Evolutionary conservation across 2,329 filamentous ascomycete species (phyloP).

Genomic region (Aschersonia sp.): DNA sequence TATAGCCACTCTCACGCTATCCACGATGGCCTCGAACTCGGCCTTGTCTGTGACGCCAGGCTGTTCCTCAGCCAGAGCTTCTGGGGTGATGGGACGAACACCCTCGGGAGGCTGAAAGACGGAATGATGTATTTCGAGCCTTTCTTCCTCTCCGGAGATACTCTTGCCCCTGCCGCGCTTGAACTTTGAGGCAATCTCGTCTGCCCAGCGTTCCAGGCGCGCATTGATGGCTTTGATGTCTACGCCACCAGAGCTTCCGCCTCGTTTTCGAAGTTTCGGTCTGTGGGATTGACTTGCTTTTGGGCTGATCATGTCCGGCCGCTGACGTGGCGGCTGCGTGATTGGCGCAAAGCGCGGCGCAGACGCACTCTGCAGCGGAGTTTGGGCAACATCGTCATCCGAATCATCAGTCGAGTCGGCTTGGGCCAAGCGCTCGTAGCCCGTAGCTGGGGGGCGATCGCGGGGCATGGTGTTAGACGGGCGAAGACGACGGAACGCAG

Average conservation of each 20-base stretch:
- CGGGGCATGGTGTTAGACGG: constrained; percentile 39
- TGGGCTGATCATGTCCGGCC: constrained; percentile 44
- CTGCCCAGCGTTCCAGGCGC: constrained; percentile 86
- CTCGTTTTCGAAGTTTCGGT: constrained; percentile 29
- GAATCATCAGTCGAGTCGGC: constrained; percentile 64
- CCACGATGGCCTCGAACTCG: constrained; percentile 78
- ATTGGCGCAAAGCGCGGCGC: constrained; percentile 51
- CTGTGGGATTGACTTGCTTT: constrained; percentile 21
- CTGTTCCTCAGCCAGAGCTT: constrained; percentile 50
- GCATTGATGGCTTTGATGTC: constrained; percentile 98
- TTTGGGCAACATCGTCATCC: constrained; percentile 44
- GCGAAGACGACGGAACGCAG: background rate
- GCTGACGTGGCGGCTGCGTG: constrained; percentile 44
- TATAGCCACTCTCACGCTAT: constrained; percentile 82
- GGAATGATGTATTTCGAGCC: constrained; percentile 89
- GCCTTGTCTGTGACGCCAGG: constrained; percentile 57
- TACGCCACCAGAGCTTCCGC: constrained; percentile 68
- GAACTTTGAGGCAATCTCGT: constrained; percentile 95
- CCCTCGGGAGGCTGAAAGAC: constrained; percentile 92
- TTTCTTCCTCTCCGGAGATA: constrained; percentile 61
- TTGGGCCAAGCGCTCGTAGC: constrained; percentile 74
- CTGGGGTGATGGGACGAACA: constrained; percentile 62
- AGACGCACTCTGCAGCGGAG: constrained; percentile 41
- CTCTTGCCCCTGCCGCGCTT: constrained; percentile 70
- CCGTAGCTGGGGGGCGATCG: constrained; percentile 57